Evolutionary conservation across 208 protist species (phyloP), one percentile per base, ranked within the genome.

Genomic region (Acanthamoeba culbertsoni): DNA sequence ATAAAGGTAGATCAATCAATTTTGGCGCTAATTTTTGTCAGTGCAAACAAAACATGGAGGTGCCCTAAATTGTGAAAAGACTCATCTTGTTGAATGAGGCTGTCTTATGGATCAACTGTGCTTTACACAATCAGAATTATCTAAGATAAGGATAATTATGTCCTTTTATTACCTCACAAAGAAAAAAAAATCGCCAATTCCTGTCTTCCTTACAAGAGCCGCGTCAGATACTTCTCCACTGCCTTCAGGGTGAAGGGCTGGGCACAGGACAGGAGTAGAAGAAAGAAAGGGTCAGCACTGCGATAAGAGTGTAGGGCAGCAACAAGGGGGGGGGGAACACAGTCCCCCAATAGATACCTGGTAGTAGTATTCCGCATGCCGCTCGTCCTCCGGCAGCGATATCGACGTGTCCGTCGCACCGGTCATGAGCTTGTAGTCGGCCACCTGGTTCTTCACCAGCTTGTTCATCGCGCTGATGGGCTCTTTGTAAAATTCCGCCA

Each of bases 361-460:
- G 42, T 90, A 90, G 53, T 68, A 90, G 82, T 90, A 90, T n/a
- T 68, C 55, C 23, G 82, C 82, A 33, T 90, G 82, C 18, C 82
- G 82, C 14, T 90, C 82, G 46, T 90, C 82, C 28, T 90, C 82
- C 43, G 46, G 31, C 18, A 68, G 37, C 7, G 82, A 59, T 0
- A 53, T 8, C 0, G 26, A 18, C 3, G 51, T 43, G 53, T 59
- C 55, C 51, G 46, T 90, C 20, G 82, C 82, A 0, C 82, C 82
- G 1, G 46, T 43, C 55, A 90, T 68, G 31, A 90, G 35, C 82
- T 65, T 26, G 31, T 90, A 90, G 35, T 90, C 82, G n/a, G 48
- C 2, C 51, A 90, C 82, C 33, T 90, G 82, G 35, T 59, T n/a
- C 82, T 68, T 12, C 53, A 90, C 82, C 82, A 90, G 51, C 55